These are phyloP conservation scores for Oemleria cerasiformis DNA, from an alignment of 306 rosid species.

Conservation along the genomic window DNA sequence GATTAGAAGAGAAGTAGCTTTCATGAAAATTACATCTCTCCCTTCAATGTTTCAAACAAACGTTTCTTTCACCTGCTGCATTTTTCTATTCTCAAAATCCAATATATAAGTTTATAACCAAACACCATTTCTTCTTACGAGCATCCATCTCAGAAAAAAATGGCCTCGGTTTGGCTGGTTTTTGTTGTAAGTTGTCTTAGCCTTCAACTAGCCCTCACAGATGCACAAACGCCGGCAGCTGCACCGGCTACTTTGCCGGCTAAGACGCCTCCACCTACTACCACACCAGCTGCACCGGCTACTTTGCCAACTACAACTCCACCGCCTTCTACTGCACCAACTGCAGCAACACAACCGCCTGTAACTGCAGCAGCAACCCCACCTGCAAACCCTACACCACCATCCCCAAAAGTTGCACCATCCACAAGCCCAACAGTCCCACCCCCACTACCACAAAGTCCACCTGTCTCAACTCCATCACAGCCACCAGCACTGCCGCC, in stretches of 20 bases:
- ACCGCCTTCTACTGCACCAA: conserved; percentile 43
- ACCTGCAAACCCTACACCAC: conserved; percentile 48
- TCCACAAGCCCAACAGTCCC: conserved; percentile 44
- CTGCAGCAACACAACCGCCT: conserved; percentile 42
- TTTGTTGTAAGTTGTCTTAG: conserved; percentile 18
- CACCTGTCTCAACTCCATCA: conserved; percentile 52
- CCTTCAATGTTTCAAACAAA: conserved; percentile 31
- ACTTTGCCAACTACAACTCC: conserved; percentile 33
- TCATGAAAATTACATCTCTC: conserved; percentile 46
- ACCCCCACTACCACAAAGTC: conserved; percentile 52
- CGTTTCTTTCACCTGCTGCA: conserved; percentile 10
- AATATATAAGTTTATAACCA: conserved; percentile 10
- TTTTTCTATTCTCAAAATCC: not conserved
- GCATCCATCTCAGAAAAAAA: conserved; percentile 14
- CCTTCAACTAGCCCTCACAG: conserved; percentile 22
- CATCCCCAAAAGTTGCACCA: conserved; percentile 58
- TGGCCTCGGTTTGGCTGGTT: conserved; percentile 35
- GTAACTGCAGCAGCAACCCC: conserved; percentile 29
- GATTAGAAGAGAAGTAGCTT: conserved; percentile 37
- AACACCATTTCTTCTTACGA: not conserved
- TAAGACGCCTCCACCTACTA: conserved; percentile 35
- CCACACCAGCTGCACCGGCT: conserved; percentile 37
- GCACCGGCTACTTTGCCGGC: conserved; percentile 41
- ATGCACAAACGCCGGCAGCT: conserved; percentile 40
- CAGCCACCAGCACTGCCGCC: conserved; percentile 37